Evolutionary conservation across 108 stramenopile species (phyloP), one percentile per base, ranked within the genome.

Genomic region (Chaetoceros muelleri): DNA sequence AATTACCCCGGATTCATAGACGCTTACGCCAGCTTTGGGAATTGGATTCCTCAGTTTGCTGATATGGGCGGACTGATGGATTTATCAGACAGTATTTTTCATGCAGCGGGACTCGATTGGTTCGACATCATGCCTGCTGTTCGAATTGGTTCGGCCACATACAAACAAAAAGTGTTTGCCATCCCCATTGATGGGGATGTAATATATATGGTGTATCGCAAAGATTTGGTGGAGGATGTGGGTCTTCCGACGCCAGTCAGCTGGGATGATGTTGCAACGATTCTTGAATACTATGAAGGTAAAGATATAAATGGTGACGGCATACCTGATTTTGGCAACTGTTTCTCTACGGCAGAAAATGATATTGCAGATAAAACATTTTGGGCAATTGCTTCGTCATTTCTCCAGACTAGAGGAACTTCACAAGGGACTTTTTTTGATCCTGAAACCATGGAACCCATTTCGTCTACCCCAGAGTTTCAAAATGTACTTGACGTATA

Each of bases 121-220:
- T 58, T 58, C 20, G 58, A 58, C 24, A 58, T 58, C 45, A 58
- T 58, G 58, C 58, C 58, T 47, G 58, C 29, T 16, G 46, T 58
- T 18, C 45, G 58, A 3, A 1, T 26, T 13, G 58, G 58, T 3
- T 44, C 47, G 20, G 58, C 58, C 20, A 20, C 29, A 22, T 58
- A 58, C 20, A 45, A 28, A 27, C 7, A 26, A 23, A 58, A 19
- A 1, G 24, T 46, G 2, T 58, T 19, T 27, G 46, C 58, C 23
- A 46, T 58, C 24, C 58, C 58, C 23, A 2, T 58, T n/a, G 58
- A 58, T 20, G 58, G 58, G 2, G 58, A 58, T 48, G 45, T 23
- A 1, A 58, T 58, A 22, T 8, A 34, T 48, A 58, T 58, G 58
- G 46, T 58, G 24, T 58, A 58, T 27, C 44, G 58, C 21, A 31